A percentile compares a stretch with the other conserved stretches of the same genome.
These are phyloP conservation scores for Cichorium intybus DNA, from an alignment of 140 eudicot species.

Conservation along the genomic window DNA sequence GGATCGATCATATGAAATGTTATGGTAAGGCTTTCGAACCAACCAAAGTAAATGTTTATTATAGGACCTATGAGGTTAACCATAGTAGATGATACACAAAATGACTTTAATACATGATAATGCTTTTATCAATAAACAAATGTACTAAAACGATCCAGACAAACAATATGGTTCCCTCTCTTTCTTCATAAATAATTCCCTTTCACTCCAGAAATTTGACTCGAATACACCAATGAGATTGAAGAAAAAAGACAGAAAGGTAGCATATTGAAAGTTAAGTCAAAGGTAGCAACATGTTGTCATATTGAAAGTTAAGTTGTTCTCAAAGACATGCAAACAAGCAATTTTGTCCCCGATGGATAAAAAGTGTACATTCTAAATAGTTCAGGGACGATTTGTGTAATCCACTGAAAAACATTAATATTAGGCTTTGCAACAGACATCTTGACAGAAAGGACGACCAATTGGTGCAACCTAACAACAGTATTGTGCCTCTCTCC, in stretches of 20 bases:
- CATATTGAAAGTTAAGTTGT: background rate
- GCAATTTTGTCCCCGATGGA: background rate
- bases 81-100: no score
- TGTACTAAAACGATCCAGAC: no score
- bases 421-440: constrained; percentile 9
- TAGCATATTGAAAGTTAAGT: background rate
- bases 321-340: background rate
- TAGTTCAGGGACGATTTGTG: background rate
- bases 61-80: no score
- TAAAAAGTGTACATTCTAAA: background rate
- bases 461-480: constrained; percentile 31
- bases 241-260: background rate
- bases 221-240: background rate
- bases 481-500: constrained; percentile 12
- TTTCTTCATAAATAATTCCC: background rate
- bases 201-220: background rate
- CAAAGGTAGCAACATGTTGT: no score
- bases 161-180: background rate
- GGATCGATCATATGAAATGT: no score
- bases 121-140: no score
- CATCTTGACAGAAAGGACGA: constrained; percentile 35
- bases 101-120: no score
- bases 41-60: no score
- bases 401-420: background rate
- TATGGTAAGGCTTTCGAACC: no score